phyloP scores from a whole-genome alignment of 2,329 filamentous ascomycete genomes.

The Paramyrothecium sp. region DNA sequence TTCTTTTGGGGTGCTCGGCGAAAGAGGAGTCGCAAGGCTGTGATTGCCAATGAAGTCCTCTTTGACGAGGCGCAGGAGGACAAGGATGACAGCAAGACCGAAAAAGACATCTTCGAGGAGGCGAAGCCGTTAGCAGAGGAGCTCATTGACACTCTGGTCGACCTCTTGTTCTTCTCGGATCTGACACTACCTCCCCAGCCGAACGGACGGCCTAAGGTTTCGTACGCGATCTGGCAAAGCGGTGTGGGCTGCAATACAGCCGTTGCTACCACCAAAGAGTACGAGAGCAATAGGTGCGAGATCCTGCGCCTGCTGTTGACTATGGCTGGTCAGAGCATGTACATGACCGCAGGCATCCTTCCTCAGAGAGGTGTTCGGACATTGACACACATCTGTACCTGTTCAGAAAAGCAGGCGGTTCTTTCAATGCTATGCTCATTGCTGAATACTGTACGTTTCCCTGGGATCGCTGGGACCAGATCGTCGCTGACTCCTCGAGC shows the following conservation, averaged over 20 bases:
- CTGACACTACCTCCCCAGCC: conserved; percentile 78
- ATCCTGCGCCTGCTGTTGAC: conserved; percentile 83
- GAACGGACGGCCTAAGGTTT: conserved; percentile 74
- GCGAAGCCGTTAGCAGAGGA: conserved; percentile 88
- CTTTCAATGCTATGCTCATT: conserved; percentile 88
- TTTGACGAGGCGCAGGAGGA: conserved; percentile 73
- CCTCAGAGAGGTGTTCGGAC: conserved; percentile 81
- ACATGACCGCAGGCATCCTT: conserved; percentile 75
- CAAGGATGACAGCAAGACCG: conserved; percentile 42
- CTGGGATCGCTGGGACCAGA: conserved; percentile 4
- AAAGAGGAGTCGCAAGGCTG: conserved; percentile 67
- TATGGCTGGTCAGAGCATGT: conserved; percentile 88
- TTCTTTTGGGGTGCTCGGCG: conserved; percentile 86
- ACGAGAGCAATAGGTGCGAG: conserved; percentile 90
- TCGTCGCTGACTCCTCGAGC: conserved; percentile 8
- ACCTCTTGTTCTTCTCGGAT: conserved; percentile 87
- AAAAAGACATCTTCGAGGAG: conserved; percentile 70
- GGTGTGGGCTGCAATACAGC: conserved; percentile 93
- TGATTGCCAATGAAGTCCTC: conserved; percentile 71
- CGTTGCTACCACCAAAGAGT: conserved; percentile 84
- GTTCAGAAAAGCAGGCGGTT: conserved; percentile 86
- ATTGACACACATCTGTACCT: conserved; percentile 86
- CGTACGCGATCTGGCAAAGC: conserved; percentile 96
- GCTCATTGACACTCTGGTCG: conserved; percentile 83
- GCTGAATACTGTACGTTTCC: conserved; percentile 74